Base-by-base conservation (phyloP, 805 yeast species). In the Wickerhamiella domercqiae region DNA sequence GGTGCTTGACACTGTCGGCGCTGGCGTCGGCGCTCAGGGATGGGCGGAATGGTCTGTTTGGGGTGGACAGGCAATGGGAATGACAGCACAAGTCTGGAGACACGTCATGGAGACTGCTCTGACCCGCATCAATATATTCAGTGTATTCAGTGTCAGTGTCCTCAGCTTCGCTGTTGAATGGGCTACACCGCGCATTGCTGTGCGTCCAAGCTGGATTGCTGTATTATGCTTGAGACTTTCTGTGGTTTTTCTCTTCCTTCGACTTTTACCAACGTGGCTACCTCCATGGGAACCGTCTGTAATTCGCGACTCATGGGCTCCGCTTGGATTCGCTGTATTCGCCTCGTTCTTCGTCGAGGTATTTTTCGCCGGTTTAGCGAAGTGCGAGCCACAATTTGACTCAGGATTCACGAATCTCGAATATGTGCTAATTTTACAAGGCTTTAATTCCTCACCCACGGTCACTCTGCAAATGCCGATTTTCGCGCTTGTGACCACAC, bases 401-500 rank as follows among this genome's bases (percentile, higher is more conserved):
- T 15, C 24, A 3, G 39, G 39, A 15, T 36, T 28, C 34, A 29
- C 39, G 7, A 18, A 16, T 11, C 11, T 29, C 25, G 39, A 36
- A 24, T 29, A 25, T 14, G 13, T 20, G 15, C 28, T 29, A 18
- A 22, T 36, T n/a, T 21, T 36, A 9, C 33, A 30, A 11, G 36
- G 21, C 5, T 21, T 34, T 18, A 15, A 32, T 33, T 7, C 17
- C 9, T n/a, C 32, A 18, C 15, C 32, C 17, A n/a, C 21, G 21
- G 33, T 30, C 5, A 16, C 36, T 13, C 14, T 7, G 7, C 21
- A 34, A 15, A 36, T 36, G 4, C 29, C 28, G 4, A 15, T 11
- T 11, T 30, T 36, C 14, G n/a, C 26, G 7, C 5, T 30, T 21
- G 20, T 36, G 26, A 21, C 33, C 11, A 17, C 30, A 4, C 14